phyloP scores from a whole-genome alignment of 78 protist species.

The Chrysochromulina parva region DNA sequence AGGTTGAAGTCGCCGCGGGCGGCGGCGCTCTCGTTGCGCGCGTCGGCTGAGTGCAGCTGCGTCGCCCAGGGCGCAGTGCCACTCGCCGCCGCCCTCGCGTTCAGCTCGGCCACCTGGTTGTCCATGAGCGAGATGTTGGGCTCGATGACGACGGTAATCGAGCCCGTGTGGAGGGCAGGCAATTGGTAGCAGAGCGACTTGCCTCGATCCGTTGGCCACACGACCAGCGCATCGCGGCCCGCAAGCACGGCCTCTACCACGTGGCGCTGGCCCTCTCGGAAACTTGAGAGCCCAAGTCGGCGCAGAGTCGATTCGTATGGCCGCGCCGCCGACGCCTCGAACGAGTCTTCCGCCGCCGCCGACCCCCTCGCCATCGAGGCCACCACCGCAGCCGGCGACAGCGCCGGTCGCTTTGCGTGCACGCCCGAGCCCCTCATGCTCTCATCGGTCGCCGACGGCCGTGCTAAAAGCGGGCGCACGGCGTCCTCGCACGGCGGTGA shows the following conservation, averaged over 20 bases:
- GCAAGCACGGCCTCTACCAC: background rate
- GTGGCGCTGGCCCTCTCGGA: background rate
- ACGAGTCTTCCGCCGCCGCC: no score
- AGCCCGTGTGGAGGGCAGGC: constrained; percentile 67
- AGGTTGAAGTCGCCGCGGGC: background rate
- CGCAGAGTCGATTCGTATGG: no score
- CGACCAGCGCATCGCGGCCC: constrained; percentile 76
- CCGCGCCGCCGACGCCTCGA: no score
- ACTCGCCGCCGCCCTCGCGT: background rate
- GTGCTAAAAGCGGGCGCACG: no score
- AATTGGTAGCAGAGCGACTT: constrained; percentile 90
- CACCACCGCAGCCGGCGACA: no score
- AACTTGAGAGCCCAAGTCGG: no score
- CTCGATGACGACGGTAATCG: constrained; percentile 71
- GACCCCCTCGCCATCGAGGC: no score
- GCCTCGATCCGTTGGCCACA: constrained; percentile 99
- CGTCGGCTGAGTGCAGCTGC: background rate
- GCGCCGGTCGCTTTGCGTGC: no score
- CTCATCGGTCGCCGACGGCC: no score
- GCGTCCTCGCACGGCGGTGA: no score
- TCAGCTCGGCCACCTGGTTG: constrained; percentile 82
- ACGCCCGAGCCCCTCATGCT: no score
- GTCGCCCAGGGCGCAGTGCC: background rate
- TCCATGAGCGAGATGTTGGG: constrained; percentile 96
- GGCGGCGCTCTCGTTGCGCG: background rate